Evolutionary conservation across 2,329 filamentous ascomycete genomes (phyloP), one percentile per base, ranked within the genome.

Genomic region (Phaeosphaeriaceae sp.): DNA sequence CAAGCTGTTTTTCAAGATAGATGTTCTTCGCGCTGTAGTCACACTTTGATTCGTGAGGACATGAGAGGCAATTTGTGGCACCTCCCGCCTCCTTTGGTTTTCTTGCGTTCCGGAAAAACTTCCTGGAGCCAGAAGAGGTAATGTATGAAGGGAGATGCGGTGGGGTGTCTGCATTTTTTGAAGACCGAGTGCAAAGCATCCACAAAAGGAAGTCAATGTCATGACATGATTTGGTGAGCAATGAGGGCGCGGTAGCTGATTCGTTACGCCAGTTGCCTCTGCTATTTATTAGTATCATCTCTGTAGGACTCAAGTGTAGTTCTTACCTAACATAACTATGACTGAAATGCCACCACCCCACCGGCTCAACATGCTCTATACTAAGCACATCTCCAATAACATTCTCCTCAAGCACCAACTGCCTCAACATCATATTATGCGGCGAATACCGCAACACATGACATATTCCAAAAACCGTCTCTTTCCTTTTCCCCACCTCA

Each of bases 201-300:
- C 94, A 99, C 13, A 97, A 79, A 4, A 97, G 76, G 48, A 97
- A 85, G 68, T 99, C 94, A 41, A 99, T 89, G 63, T 99, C 94
- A 66, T 99, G 94, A 62, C 94, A 97, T 50, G 90, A 95, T 75
- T 97, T 99, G 2, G 93, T 96, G 23, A 99, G 81, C 1, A 99
- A 80, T 1, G 89, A 93, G 6, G 87, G 93, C 18, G 83, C 92
- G n/a, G 83, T 87, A 4, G 78, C 87, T 0, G 85, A 87, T 58
- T 90, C 86, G 55, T 89, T 90, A 5, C 93, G 85, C 94, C 94
- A 97, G 74, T 97, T 97, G 13, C 94, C 94, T 37, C 90, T 81
- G 46, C 13, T 30, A n/a, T 9, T 6, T 3, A 11, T 52, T n/a
- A 57, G 58, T 29, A 50, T 29, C 11, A 2, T 21, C 5, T 17